Evolutionary conservation across 2,329 filamentous ascomycete genomes (phyloP), one percentile per base, ranked within the genome.

Genomic region (Leptosphaerulina australis): DNA sequence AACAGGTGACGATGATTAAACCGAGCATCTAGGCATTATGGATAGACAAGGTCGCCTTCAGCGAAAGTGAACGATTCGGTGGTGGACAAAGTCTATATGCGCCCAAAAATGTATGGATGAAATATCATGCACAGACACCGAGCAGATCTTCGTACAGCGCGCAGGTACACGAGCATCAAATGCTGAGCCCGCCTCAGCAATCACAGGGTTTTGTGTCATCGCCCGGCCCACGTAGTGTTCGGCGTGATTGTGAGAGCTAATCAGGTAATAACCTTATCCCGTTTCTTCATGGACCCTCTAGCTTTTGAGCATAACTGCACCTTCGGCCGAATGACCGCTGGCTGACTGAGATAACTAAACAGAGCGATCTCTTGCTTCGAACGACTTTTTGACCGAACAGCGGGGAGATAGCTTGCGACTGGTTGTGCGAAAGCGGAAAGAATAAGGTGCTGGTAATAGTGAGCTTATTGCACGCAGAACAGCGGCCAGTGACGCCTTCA

Each of bases 291-390:
- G 35, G 40, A 36, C 35, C 34, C 38, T 53, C 40, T 37, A 37
- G 30, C 44, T 36, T 46, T 51, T 21, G 30, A 31, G 22, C 36
- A 43, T 22, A 46, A 28, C 18, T 38, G n/a, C 24, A 30, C 33
- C 52, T 50, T 67, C 64, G 64, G 65, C 65, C 65, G 63, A 68
- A 44, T 33, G 28, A 44, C 34, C 31, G 38, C 41, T 45, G 44
- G 51, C 43, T 54, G 40, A 53, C 48, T 48, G 45, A 35, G 40
- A 15, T 35, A 36, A 40, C 43, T 53, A 50, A 50, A 30, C 58
- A 59, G 53, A 61, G 28, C 39, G 34, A 47, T 56, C 55, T 55
- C 40, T 40, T 43, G 31, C 40, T 46, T 48, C 25, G 25, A 41
- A 37, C 44, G 24, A 47, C 41, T 34, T 31, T n/a, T 37, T 49